phyloP scores from a whole-genome alignment of 108 stramenopile species.

The Cyclostephanos tholiformis region DNA sequence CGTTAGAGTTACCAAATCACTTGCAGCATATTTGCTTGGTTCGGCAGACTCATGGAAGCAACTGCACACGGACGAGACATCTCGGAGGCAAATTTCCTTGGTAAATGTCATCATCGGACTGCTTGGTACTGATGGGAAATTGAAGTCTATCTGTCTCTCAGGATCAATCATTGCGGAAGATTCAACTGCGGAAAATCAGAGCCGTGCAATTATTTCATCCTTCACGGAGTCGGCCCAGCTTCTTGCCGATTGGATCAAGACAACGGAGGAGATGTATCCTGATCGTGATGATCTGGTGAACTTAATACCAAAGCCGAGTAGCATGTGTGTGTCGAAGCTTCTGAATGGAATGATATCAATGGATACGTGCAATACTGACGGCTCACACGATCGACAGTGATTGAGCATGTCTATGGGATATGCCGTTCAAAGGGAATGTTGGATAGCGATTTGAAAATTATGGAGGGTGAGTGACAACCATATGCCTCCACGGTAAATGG shows the following conservation, averaged over 20 bases:
- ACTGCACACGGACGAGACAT: conserved; percentile 23
- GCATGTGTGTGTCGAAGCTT: not conserved
- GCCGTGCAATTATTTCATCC: not conserved
- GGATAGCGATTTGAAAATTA: not conserved
- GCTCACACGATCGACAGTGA: not conserved
- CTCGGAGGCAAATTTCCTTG: conserved; percentile 4
- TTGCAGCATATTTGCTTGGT: conserved; percentile 9
- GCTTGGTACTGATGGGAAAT: not conserved
- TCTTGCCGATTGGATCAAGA: conserved; percentile 5
- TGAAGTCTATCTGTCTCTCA: conserved; percentile 1
- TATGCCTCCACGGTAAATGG: no score
- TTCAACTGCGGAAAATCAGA: conserved; percentile 6
- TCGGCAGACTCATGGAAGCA: conserved; percentile 17
- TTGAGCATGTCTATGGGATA: not conserved
- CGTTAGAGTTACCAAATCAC: no score
- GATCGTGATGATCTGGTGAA: not conserved
- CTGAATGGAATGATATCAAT: not conserved
- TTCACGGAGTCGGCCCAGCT: not conserved
- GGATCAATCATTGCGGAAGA: conserved; percentile 8
- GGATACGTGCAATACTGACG: not conserved
- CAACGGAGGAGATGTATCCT: conserved; percentile 2
- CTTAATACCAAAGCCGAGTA: not conserved
- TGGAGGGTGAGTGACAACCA: no score
- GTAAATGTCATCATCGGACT: conserved; percentile 12
- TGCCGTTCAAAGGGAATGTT: not conserved